These are phyloP conservation scores for Penicillium sp. DNA, from an alignment of 2,329 filamentous ascomycete genomes.

Conservation along the genomic window DNA sequence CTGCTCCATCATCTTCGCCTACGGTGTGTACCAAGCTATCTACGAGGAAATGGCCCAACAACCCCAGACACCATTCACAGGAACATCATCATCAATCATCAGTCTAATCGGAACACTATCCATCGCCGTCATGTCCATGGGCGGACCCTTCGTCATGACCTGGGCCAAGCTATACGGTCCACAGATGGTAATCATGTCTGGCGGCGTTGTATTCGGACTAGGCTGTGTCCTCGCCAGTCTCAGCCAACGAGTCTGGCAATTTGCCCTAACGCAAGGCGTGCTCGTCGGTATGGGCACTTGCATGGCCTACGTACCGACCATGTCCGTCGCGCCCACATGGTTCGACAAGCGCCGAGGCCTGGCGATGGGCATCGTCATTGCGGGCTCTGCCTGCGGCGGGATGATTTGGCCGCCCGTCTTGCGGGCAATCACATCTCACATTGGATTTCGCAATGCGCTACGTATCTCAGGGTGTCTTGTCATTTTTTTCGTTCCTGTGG, in stretches of 20 bases:
- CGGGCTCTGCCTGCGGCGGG: conserved; percentile 44
- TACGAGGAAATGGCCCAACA: conserved; percentile 39
- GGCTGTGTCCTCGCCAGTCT: conserved; percentile 39
- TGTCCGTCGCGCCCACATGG: conserved; percentile 43
- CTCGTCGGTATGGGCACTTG: conserved; percentile 43
- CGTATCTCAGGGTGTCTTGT: conserved; percentile 36
- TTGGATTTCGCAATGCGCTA: conserved; percentile 44
- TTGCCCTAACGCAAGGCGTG: conserved; percentile 39
- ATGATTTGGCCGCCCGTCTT: conserved; percentile 42
- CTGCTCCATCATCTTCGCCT: conserved; percentile 44
- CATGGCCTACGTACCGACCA: conserved; percentile 42
- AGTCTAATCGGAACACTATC: conserved; percentile 43
- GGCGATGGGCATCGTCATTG: conserved; percentile 44
- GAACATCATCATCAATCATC: conserved; percentile 38
- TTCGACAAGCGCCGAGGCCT: conserved; percentile 40
- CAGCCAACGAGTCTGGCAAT: conserved; percentile 37
- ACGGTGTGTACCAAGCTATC: conserved; percentile 45
- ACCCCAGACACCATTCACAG: conserved; percentile 35
- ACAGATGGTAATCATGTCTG: conserved; percentile 33
- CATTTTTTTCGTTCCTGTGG: conserved; percentile 29
- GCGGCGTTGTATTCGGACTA: conserved; percentile 37
- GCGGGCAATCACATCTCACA: conserved; percentile 30
- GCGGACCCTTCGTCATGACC: conserved; percentile 37
- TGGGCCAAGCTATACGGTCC: conserved; percentile 40
- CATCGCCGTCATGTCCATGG: conserved; percentile 42